Percentiles rank a stretch among this genome's conserved stretches.
These are phyloP conservation scores for Pharnaceum exiguum DNA, from an alignment of 148 eudicot species.

Conservation along the genomic window DNA sequence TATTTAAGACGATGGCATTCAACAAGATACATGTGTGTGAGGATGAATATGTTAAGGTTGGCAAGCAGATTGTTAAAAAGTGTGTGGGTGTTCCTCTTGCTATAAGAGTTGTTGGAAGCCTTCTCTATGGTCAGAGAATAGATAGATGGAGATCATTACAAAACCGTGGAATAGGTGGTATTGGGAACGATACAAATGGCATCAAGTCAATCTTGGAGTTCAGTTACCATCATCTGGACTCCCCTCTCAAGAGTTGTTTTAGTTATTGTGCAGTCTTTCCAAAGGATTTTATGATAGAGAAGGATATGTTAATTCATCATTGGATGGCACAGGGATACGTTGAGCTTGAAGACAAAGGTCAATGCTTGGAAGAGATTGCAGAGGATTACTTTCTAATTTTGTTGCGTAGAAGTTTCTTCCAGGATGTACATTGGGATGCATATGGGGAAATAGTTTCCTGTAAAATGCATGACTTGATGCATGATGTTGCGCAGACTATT, in stretches of 20 bases:
- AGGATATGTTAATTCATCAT: not conserved
- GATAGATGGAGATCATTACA: not conserved
- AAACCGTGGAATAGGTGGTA: not conserved
- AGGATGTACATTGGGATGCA: not conserved
- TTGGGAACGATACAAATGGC: not conserved
- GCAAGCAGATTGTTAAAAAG: slow-evolving; percentile 5
- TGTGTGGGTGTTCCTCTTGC: slow-evolving; percentile 19
- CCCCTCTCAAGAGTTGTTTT: not conserved
- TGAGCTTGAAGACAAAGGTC: not conserved
- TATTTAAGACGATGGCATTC: slow-evolving; percentile 8
- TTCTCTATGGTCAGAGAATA: not conserved
- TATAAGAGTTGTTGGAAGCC: slow-evolving; percentile 1
- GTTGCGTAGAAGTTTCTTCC: slow-evolving; percentile 2
- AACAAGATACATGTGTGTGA: not conserved
- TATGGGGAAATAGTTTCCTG: not conserved
- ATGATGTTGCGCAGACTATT: not conserved
- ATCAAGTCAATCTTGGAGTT: slow-evolving; percentile 2
- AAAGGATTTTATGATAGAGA: not conserved
- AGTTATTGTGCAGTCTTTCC: not conserved
- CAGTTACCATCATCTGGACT: not conserved
- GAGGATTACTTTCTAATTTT: not conserved
- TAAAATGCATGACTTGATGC: not conserved
- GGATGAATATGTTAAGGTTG: not conserved
- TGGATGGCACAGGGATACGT: slow-evolving; percentile 4
- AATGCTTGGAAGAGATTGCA: not conserved